phyloP scores from a whole-genome alignment of 805 yeast genomes.

The Starmerella stigmatis region DNA sequence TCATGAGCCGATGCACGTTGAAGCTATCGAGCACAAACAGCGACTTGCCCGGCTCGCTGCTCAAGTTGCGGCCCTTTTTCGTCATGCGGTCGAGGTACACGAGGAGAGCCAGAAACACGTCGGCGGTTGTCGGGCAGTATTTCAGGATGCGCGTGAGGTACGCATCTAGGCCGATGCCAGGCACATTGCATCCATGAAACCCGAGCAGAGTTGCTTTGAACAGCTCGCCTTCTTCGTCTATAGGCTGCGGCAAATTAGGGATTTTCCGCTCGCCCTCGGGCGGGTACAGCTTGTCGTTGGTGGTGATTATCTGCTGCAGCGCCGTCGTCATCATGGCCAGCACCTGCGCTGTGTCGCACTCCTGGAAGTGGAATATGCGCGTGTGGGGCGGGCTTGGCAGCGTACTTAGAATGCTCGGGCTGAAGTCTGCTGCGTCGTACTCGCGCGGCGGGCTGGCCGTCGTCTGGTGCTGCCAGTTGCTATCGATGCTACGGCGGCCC shows the following conservation, averaged over 20 bases:
- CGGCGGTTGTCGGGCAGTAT: conserved; percentile 97
- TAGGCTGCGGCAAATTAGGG: conserved; percentile 21
- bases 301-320: conserved; percentile 75
- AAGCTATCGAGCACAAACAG: conserved; percentile 91
- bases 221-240: conserved; percentile 25
- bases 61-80: conserved; percentile 42
- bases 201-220: conserved; percentile 46
- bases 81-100: conserved; percentile 94
- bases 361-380: conserved; percentile 52
- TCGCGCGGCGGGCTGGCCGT: conserved; percentile 19
- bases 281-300: conserved; percentile 75
- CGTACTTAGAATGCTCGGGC: conserved; percentile 14
- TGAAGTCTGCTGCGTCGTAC: conserved; percentile 1
- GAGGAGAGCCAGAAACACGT: conserved; percentile 77
- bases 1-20: conserved; percentile 86
- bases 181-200: conserved; percentile 91
- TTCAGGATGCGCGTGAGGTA: conserved; percentile 82
- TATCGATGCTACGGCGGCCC: conserved; percentile 14
- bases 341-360: conserved; percentile 70
- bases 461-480: conserved; percentile 14
- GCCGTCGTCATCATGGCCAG: conserved; percentile 77
- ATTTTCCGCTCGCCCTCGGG: conserved; percentile 33
- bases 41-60: conserved; percentile 15
- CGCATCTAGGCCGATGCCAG: conserved; percentile 86
- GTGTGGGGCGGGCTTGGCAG: conserved; percentile 14